phyloP scores from a whole-genome alignment of 768 basidiomycete species.

The Agaricus sinodeliciosus region DNA sequence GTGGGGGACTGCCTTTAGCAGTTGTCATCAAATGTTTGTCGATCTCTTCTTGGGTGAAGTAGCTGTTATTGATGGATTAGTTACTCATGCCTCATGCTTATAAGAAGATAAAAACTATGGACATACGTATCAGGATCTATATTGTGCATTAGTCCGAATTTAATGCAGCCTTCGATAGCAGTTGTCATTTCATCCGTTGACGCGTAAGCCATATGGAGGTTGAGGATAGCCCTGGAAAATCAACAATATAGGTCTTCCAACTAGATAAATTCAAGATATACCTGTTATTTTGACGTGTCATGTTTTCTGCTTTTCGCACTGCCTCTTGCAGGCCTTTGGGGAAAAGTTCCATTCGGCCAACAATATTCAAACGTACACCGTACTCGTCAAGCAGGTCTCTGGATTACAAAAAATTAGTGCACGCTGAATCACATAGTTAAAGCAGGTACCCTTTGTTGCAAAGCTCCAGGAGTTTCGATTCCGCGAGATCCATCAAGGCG shows the following conservation, averaged over 20 bases:
- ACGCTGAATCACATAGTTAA: neutral
- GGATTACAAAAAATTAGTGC: neutral
- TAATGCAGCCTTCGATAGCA: conserved; percentile 55
- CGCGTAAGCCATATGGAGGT: conserved; percentile 90
- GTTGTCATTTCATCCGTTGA: conserved; percentile 88
- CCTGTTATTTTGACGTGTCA: conserved; percentile 73
- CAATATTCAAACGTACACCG: conserved; percentile 76
- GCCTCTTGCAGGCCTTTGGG: conserved; percentile 71
- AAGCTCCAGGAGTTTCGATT: conserved; percentile 71
- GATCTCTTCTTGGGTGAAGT: conserved; percentile 62
- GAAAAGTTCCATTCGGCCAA: conserved; percentile 72
- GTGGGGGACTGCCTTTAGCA: conserved; percentile 60
- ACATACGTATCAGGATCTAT: conserved; percentile 16
- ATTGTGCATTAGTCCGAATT: conserved; percentile 27
- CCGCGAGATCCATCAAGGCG: conserved; percentile 79
- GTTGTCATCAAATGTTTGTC: conserved; percentile 62
- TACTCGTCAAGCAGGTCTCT: conserved; percentile 79
- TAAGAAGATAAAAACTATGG: conserved; percentile 1
- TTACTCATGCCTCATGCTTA: neutral
- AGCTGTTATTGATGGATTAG: conserved; percentile 13
- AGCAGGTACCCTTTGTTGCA: conserved; percentile 65
- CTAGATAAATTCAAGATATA: conserved; percentile 23
- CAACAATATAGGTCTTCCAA: conserved; percentile 32
- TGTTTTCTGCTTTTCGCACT: conserved; percentile 60
- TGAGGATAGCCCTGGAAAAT: conserved; percentile 67